phyloP scores from a whole-genome alignment of 495 filamentous ascomycete species.

The Daldinia grandis region DNA sequence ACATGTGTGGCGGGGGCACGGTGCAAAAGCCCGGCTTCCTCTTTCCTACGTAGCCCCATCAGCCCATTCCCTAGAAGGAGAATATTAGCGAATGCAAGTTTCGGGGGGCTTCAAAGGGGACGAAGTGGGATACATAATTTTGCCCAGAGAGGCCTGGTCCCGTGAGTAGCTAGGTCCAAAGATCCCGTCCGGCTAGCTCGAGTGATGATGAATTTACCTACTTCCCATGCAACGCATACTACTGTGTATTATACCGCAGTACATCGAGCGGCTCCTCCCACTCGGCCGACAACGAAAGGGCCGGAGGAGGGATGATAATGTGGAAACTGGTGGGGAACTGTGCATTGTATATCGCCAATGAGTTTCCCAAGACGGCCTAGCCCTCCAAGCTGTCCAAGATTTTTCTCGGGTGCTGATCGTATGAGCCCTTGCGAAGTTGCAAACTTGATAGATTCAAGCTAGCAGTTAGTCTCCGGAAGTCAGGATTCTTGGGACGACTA shows the following conservation, averaged over 20 bases:
- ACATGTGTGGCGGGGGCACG: conserved; percentile 38
- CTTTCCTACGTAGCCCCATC: conserved; percentile 36
- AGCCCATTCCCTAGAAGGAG: conserved; percentile 40
- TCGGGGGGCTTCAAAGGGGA: conserved; percentile 25
- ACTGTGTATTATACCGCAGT: background rate
- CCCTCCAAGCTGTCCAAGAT: conserved; percentile 26
- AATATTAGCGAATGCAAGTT: conserved; percentile 39
- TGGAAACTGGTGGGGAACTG: conserved; percentile 38
- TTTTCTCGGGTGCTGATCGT: conserved; percentile 36
- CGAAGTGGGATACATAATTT: conserved; percentile 21
- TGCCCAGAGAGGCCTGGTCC: conserved; percentile 26
- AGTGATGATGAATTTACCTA: conserved; percentile 5
- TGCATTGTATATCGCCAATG: conserved; percentile 25
- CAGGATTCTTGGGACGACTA: conserved; percentile 19
- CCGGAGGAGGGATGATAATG: conserved; percentile 27
- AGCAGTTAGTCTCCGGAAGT: conserved; percentile 26
- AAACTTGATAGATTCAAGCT: conserved; percentile 25
- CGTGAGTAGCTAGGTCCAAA: background rate
- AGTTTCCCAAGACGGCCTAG: conserved; percentile 38
- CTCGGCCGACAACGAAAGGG: conserved; percentile 33
- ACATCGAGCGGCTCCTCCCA: conserved; percentile 35
- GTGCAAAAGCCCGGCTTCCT: conserved; percentile 32
- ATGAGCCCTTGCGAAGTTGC: conserved; percentile 16
- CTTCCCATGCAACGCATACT: conserved; percentile 1
- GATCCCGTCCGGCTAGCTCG: background rate